Base-by-base conservation (phyloP, 371 early-diverging fungal genomes). In the Circinella umbellata region DNA sequence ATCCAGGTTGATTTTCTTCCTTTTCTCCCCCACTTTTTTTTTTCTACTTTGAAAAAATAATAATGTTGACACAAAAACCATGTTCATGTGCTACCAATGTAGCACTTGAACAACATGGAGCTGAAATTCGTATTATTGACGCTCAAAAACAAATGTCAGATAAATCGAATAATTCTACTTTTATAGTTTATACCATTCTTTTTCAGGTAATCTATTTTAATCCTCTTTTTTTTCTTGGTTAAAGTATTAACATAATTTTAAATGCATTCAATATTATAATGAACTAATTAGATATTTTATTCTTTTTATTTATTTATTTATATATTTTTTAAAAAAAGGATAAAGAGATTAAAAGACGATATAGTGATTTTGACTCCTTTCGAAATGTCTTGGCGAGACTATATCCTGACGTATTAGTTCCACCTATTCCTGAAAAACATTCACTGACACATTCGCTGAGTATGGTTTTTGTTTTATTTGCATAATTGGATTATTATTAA, bases 381-480 rank as follows among this genome's bases (percentile, higher is more conserved):
- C 86, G 95, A 64, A 89, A 80, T 51, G 80, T 88, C 15, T 84
- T 98, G 63, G 78, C 84, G 38, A 80, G 86, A 49, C 85, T 94
- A 54, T 92, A 97, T 75, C 97, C 97, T 17, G 89, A 91, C 3
- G 71, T 91, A 10, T 85, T 96, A 38, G 89, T 98, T 18, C 97
- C 99, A 18, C 97, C 97, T 49, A 96, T 98, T 72, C 99, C 99
- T 11, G 96, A 94, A 68, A 97, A 98, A 81, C 97, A 97, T 80
- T 86, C 93, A 35, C 75, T 98, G 36, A 97, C 97, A 81, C 97
- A 97, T 80, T 86, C 93, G 37, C 75, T 98, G 36, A 80, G 91
- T 87, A 86, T 10, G n/a, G 10, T 54, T 14, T 14, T 20, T 20
- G 1, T 20, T 11, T 47, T 9, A 42, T 18, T 27, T 57, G 57